Evolutionary conservation across 2,329 filamentous ascomycete genomes (phyloP), one percentile per base, ranked within the genome.

Genomic region (Celoporthe dispersa): DNA sequence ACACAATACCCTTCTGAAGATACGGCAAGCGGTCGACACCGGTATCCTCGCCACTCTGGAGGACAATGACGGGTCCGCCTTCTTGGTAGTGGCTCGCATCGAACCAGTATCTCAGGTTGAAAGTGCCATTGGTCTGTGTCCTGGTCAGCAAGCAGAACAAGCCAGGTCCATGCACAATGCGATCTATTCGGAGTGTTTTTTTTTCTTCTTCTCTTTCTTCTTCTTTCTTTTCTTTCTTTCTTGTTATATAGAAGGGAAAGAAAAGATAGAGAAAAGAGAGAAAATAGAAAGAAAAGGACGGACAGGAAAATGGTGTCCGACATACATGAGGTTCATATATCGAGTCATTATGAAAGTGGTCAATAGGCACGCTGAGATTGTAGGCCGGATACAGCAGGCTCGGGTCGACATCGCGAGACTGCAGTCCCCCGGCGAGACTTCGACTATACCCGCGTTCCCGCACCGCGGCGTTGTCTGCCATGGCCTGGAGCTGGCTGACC

Each of bases 261-360:
- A 16, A 22, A 48, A 1, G 8, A n/a, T 2, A 22, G 22, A 51
- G 22, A 33, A 41, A 37, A 9, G 41, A 1, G 2, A 16, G 25
- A 9, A 44, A n/a, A 7, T 8, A 22, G 35, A 44, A 4, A 11
- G 5, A 22, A 33, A 62, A 37, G 57, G 5, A 65, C 5, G 48
- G 33, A 16, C 19, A 39, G 33, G 51, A 37, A 7, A 25, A 44
- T 14, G 22, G 39, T 11, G 37, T n/a, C 44, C 3, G n/a, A 69
- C 70, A 53, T 41, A 70, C 68, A 79, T 97, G 93, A 48, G 94
- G 93, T 78, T 91, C 92, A 77, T 97, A 97, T 64, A 84, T 82
- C 2, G 89, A 87, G 68, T 94, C 91, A 76, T 95, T 93, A 80
- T 92, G 92, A 81, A 96, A 97, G 77, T 96, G 92, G 79, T 97